Evolutionary conservation across 1,139 yeast genomes (phyloP).

Genomic region (Candida sanyaensis): DNA sequence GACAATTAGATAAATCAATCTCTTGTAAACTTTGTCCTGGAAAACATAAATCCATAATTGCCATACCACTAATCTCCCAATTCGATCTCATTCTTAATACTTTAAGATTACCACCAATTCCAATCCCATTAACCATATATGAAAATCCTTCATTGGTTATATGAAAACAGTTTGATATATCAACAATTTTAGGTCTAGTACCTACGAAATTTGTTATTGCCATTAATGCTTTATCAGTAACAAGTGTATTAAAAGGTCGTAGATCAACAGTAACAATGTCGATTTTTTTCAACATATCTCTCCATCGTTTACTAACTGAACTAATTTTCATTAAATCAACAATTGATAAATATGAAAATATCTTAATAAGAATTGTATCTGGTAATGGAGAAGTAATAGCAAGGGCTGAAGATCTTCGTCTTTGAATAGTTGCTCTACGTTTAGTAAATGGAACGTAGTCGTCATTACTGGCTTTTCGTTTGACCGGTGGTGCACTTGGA

Average conservation of each 20-base stretch:
- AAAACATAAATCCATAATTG: slow-evolving; percentile 73
- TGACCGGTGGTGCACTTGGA: slow-evolving; percentile 23
- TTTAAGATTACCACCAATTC: slow-evolving; percentile 60
- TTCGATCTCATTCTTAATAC: slow-evolving; percentile 63
- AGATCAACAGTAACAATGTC: not conserved
- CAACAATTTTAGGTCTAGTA: slow-evolving; percentile 58
- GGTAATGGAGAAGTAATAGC: slow-evolving; percentile 51
- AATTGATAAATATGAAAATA: slow-evolving; percentile 54
- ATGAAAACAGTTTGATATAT: slow-evolving; percentile 74
- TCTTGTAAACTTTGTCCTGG: slow-evolving; percentile 62
- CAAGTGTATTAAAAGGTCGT: slow-evolving; percentile 22
- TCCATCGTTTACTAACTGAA: slow-evolving; percentile 63
- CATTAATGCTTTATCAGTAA: slow-evolving; percentile 54
- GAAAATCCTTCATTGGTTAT: slow-evolving; percentile 75
- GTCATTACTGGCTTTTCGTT: not conserved
- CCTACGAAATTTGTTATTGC: slow-evolving; percentile 72
- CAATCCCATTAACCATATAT: slow-evolving; percentile 69
- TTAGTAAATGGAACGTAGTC: slow-evolving; percentile 53
- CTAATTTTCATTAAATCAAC: slow-evolving; percentile 60
- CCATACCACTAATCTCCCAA: slow-evolving; percentile 81
- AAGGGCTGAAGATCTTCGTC: slow-evolving; percentile 59
- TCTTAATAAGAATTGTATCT: slow-evolving; percentile 53
- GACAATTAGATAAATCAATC: slow-evolving; percentile 69
- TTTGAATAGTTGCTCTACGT: slow-evolving; percentile 43
- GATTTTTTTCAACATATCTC: slow-evolving; percentile 45